Percentiles rank a stretch among this genome's conserved stretches.
These are phyloP conservation scores for Globisporangium megalacanthum DNA, from an alignment of 352 stramenopile genomes.

Conservation along the genomic window DNA sequence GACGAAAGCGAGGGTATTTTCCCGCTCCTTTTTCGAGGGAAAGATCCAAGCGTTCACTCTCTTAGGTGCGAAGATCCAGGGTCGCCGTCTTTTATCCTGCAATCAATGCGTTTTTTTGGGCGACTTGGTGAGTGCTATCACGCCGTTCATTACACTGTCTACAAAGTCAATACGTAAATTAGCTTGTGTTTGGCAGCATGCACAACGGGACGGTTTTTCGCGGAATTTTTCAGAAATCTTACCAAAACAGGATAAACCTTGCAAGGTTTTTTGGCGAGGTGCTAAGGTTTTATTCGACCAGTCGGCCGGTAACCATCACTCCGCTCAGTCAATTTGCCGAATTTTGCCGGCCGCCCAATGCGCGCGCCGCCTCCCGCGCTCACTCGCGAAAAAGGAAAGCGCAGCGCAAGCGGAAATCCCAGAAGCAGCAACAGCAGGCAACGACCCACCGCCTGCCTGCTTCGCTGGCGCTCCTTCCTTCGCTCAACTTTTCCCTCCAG, in stretches of 20 bases:
- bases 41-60: not conserved
- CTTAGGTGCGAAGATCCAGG: not conserved
- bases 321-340: slow-evolving; percentile 13
- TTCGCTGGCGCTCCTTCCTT: not conserved
- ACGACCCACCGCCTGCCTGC: not conserved
- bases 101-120: not conserved
- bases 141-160: not conserved
- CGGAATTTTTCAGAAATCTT: not conserved
- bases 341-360: not conserved
- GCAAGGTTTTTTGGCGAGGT: not conserved
- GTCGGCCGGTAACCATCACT: slow-evolving; percentile 30
- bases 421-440: slow-evolving; percentile 3
- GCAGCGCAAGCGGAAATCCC: slow-evolving; percentile 14
- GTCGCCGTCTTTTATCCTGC: not conserved
- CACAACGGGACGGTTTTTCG: not conserved
- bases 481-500: no score
- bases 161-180: not conserved
- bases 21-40: not conserved
- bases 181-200: not conserved
- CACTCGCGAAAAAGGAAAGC: slow-evolving; percentile 57
- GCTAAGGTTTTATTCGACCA: not conserved
- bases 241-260: not conserved
- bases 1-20: not conserved
- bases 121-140: not conserved
- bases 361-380: slow-evolving; percentile 18